Evolutionary conservation across 192 early-diverging fungal genomes (phyloP).

Genomic region (Gamsiella multidivaricata): DNA sequence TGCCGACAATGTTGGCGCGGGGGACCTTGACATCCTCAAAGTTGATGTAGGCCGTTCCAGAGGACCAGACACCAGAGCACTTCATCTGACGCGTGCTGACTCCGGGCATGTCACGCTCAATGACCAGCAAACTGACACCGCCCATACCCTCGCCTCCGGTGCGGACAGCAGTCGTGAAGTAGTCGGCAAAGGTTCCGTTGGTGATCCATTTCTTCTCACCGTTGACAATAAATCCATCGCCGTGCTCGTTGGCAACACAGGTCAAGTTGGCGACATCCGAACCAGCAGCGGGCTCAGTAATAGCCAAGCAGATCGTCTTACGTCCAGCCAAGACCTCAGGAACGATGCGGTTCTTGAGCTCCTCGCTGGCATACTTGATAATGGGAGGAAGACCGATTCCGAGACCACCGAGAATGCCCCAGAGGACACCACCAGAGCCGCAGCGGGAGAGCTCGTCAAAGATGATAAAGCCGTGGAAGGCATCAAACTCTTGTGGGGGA

Average conservation of each 20-base stretch:
- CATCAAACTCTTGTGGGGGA: slow-evolving; percentile 65
- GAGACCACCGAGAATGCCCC: slow-evolving; percentile 82
- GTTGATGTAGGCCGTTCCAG: slow-evolving; percentile 82
- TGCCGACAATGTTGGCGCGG: slow-evolving; percentile 84
- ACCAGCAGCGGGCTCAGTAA: slow-evolving; percentile 80
- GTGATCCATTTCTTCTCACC: slow-evolving; percentile 91
- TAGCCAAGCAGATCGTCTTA: slow-evolving; percentile 84
- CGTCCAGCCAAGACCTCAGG: slow-evolving; percentile 72
- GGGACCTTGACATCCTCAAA: slow-evolving; percentile 92
- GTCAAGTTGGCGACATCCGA: slow-evolving; percentile 82
- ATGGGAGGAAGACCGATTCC: slow-evolving; percentile 83
- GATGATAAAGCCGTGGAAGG: slow-evolving; percentile 80
- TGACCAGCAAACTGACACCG: slow-evolving; percentile 79
- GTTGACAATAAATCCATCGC: slow-evolving; percentile 82
- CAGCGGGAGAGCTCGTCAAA: slow-evolving; percentile 84
- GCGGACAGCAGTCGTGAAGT: slow-evolving; percentile 83
- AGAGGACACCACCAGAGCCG: slow-evolving; percentile 83
- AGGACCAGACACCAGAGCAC: slow-evolving; percentile 86
- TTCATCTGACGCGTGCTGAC: slow-evolving; percentile 85
- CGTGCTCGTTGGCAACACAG: slow-evolving; percentile 71
- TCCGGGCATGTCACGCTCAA: slow-evolving; percentile 78
- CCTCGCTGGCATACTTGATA: slow-evolving; percentile 74
- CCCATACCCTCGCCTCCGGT: slow-evolving; percentile 84
- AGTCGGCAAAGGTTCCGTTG: slow-evolving; percentile 87
- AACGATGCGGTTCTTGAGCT: slow-evolving; percentile 74